Base-by-base conservation (phyloP, 1,139 yeast genomes). In the Sugiyamaella neomexicana region DNA sequence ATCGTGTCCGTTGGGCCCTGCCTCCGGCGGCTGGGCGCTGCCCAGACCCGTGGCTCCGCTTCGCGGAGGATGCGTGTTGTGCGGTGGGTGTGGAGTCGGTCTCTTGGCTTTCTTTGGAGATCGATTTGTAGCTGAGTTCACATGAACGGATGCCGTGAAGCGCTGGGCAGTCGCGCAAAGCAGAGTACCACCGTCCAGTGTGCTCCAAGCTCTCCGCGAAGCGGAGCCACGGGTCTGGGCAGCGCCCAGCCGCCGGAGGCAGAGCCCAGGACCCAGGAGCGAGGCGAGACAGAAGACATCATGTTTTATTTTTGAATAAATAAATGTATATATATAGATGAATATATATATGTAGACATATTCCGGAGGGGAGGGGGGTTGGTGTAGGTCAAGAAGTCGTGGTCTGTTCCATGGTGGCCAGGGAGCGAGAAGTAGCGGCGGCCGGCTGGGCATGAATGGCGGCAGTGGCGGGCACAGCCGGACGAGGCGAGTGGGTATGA, bases 211-310 rank as follows among this genome's bases (percentile, higher is more conserved):
- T 16, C 42, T 38, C 42, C 38, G 38, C 38, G 38, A 34, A 34
- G 38, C 38, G 38, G 38, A 34, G 38, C 38, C 23, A 27, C 46
- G 46, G 46, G 46, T 40, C 44, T 27, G 44, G 44, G 44, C 44
- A 40, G 44, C 12, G 44, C 44, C 44, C 44, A 25, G 42, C 49
- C 49, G 48, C 48, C 48, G 48, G 48, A 44, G 48, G 48, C 48
- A 32, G 27, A n/a, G 23, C n/a, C 34, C 34, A 7, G 10, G 34
- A 2, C n/a, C 10, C 34, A 29, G n/a, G 34, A 9, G 34, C n/a
- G 10, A 9, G 31, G n/a, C 9, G 9, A 8, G 20, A 20, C 38
- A 34, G 37, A 15, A 25, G 12, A 31, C 37, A 43, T 17, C 23
- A 5, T n/a, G n/a, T 9, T 37, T 40, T 40, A 15, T 40, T 40